A percentile compares a stretch with the other conserved stretches of the same genome.
Evolutionary conservation across 306 rosid species (phyloP).

Genomic region (Vicia sativa): DNA sequence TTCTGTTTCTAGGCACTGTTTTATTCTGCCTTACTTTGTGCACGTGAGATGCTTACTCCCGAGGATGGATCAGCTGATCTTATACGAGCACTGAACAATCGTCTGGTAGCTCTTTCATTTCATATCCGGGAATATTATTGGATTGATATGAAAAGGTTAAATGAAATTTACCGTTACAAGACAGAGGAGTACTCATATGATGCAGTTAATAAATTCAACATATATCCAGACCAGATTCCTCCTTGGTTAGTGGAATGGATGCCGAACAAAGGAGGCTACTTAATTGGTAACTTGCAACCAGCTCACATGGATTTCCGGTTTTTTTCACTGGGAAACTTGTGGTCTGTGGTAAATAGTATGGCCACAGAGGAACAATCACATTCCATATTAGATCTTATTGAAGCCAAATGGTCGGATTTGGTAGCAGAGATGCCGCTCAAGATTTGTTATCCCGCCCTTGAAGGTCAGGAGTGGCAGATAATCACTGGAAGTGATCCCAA

Average conservation of each 20-base stretch:
- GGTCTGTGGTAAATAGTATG: conserved; percentile 70
- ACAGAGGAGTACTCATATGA: conserved; percentile 88
- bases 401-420: conserved; percentile 83
- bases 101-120: conserved; percentile 81
- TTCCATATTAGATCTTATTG: conserved; percentile 82
- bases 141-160: conserved; percentile 72
- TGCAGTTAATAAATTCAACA: conserved; percentile 91
- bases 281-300: conserved; percentile 90
- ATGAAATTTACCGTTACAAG: conserved; percentile 85
- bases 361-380: conserved; percentile 73
- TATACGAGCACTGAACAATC: conserved; percentile 73
- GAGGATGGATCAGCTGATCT: conserved; percentile 86
- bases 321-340: conserved; percentile 82
- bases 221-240: conserved; percentile 79
- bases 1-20: conserved; percentile 67
- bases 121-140: conserved; percentile 88
- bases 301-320: conserved; percentile 96
- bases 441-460: conserved; percentile 90
- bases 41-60: conserved; percentile 84
- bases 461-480: conserved; percentile 90
- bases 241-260: conserved; percentile 94
- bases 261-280: conserved; percentile 78
- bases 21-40: conserved; percentile 77
- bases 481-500: conserved; percentile 86
- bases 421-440: conserved; percentile 88